Base-by-base conservation (phyloP, 1,139 yeast species). In the Torulaspora pretoriensis region DNA sequence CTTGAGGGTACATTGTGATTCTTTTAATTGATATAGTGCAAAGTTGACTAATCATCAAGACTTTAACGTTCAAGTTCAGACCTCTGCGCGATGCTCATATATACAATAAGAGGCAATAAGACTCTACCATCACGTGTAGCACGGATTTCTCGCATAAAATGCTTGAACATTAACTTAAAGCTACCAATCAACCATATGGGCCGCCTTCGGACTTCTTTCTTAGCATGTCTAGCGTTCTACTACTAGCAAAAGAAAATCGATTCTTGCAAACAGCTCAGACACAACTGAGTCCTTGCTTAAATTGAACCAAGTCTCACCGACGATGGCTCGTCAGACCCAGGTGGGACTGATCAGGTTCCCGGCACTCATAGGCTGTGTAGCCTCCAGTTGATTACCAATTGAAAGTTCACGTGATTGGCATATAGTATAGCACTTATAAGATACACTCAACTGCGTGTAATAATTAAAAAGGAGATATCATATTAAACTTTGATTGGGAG, bases 91-190 rank as follows among this genome's bases (percentile, higher is more conserved):
- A 35, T 35, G 31, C 17, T 29, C 27, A 28, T 16, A 30, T 35
- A 7, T 24, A 23, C 10, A 19, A 28, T 12, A 12, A 3, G 10
- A 19, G 30, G 22, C 9, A 16, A 16, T 13, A 29, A 12, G 4
- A 23, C 13, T 22, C 26, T 8, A 1, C 17, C 22, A 36, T 36
- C 40, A 36, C 40, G 40, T 36, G 40, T 22, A 17, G 26, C 24
- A 22, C 26, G 2, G 8, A 26, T n/a, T 17, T 12, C 2, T 28
- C 10, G 24, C 22, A 23, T 9, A 4, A 9, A 19, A 5, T 2
- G 32, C 19, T 19, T 12, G 29, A 24, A 8, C 37, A 5, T 10
- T 22, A 12, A 4, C 25, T 6, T 14, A n/a, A 25, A 5, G 9
- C 4, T 13, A 29, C n/a, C 13, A 28, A n/a, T 2, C 9, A 8